Percentiles rank a stretch among this genome's conserved stretches.
Evolutionary conservation across 208 protist species (phyloP).

Genomic region (Crithidia expoeki): DNA sequence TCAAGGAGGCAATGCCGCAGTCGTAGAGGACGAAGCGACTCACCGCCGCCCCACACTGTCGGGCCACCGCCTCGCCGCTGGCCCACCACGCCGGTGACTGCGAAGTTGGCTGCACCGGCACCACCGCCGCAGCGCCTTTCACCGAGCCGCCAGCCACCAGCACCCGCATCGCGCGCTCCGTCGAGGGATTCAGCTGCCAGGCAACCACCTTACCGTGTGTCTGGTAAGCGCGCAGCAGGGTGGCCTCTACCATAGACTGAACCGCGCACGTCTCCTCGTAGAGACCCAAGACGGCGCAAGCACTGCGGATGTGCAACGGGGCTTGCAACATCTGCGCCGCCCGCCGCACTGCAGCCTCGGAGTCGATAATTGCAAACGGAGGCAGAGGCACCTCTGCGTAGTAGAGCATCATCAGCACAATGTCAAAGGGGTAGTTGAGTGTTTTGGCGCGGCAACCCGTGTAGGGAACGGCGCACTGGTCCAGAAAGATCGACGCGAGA

Average conservation of each 20-base stretch:
- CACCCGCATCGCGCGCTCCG: slow-evolving; percentile 16
- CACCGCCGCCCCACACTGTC: slow-evolving; percentile 19
- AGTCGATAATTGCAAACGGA: slow-evolving; percentile 50
- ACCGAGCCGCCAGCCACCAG: slow-evolving; percentile 24
- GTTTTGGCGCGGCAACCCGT: slow-evolving; percentile 56
- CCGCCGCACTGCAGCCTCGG: slow-evolving; percentile 24
- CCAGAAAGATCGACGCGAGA: slow-evolving; percentile 49
- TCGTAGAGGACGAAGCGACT: slow-evolving; percentile 39
- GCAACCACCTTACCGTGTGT: slow-evolving; percentile 43
- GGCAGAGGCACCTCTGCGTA: slow-evolving; percentile 75
- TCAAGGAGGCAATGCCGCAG: slow-evolving; percentile 32
- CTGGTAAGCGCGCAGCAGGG: slow-evolving; percentile 11
- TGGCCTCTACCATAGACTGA: slow-evolving; percentile 12
- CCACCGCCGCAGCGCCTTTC: slow-evolving; percentile 24
- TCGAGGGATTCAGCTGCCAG: slow-evolving; percentile 40
- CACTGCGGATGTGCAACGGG: slow-evolving; percentile 37
- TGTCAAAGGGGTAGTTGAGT: slow-evolving; percentile 62
- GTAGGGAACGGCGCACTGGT: slow-evolving; percentile 43
- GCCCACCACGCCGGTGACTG: slow-evolving; percentile 20
- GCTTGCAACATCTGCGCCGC: slow-evolving; percentile 36
- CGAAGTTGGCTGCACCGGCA: slow-evolving; percentile 18
- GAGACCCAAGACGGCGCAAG: slow-evolving; percentile 11
- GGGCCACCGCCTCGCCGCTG: slow-evolving; percentile 10
- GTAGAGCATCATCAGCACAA: slow-evolving; percentile 78
- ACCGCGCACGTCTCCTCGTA: slow-evolving; percentile 11